Percentiles rank a stretch among this genome's conserved stretches.
Evolutionary conservation across 306 rosid genomes (phyloP).

Genomic region (Quercus mongolica): DNA sequence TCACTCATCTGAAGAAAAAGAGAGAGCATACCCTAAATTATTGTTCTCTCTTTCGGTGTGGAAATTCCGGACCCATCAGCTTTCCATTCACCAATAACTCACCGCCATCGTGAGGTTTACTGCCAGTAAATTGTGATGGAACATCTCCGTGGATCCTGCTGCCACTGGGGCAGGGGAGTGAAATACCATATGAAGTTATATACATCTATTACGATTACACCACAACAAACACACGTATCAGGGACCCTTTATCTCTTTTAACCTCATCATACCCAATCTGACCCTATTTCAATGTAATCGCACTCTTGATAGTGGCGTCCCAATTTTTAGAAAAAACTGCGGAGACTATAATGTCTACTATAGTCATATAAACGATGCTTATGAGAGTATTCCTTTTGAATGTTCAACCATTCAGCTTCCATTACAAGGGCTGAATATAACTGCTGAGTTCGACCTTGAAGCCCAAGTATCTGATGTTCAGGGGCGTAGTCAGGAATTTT

Average conservation of each 20-base stretch:
- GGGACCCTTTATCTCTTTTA: not conserved
- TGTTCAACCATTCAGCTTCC: constrained; percentile 30
- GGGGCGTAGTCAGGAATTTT: too few species aligned
- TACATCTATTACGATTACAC: not conserved
- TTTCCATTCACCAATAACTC: constrained; percentile 28
- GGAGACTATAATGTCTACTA: not conserved
- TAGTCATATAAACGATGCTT: not conserved
- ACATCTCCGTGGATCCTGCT: not conserved
- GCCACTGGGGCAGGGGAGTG: constrained; percentile 4
- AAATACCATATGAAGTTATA: not conserved
- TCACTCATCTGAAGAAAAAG: not conserved
- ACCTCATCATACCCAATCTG: fast-evolving
- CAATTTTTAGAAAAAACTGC: not conserved
- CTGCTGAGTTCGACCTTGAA: not conserved
- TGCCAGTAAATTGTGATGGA: constrained; percentile 20
- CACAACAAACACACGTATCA: too few species aligned
- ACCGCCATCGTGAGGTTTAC: constrained; percentile 19
- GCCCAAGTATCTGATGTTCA: not conserved
- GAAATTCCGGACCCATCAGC: constrained; percentile 11
- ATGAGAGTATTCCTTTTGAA: not conserved
- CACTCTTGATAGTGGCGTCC: not conserved
- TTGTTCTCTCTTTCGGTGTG: constrained; percentile 29
- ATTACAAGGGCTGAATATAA: constrained; percentile 8
- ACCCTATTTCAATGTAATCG: constrained; percentile 22
- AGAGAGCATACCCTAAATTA: not conserved